Percentiles rank a stretch among this genome's conserved stretches.
Conservation (phyloP, 129 eudicot genomes). For the Chrysanthemum seticuspe region DNA sequence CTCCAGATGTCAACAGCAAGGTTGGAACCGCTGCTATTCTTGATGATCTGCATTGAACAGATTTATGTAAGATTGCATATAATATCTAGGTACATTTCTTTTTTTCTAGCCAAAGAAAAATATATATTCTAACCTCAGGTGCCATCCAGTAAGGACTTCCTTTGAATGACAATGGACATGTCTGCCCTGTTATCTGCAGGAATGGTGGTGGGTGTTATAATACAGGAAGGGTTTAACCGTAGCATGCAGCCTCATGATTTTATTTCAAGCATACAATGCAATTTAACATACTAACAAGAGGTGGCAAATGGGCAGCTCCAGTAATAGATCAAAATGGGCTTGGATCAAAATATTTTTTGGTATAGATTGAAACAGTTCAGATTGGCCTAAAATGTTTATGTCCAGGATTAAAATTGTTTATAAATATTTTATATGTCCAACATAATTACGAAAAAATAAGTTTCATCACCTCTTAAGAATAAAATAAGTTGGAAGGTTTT, state of each 20-base stretch:
- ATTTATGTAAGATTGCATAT: neutral
- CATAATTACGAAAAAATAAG: too few species aligned
- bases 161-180: constrained; percentile 82
- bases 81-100: neutral
- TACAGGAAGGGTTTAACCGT: neutral
- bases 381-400: too few species aligned
- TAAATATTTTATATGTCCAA: too few species aligned
- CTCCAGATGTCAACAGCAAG: constrained; percentile 99
- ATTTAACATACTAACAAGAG: neutral
- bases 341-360: neutral
- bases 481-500: too few species aligned
- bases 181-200: constrained; percentile 77
- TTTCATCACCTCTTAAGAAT: too few species aligned
- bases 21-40: constrained; percentile 68
- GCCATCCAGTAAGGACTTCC: constrained; percentile 99
- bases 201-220: constrained; percentile 16
- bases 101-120: neutral
- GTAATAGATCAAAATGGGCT: neutral
- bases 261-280: neutral
- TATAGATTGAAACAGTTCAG: too few species aligned
- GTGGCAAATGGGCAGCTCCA: neutral
- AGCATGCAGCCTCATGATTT: constrained; percentile 11
- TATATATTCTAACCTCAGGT: constrained; percentile 68
- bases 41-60: constrained; percentile 60
- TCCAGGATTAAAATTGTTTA: too few species aligned